Percentiles rank a stretch among this genome's conserved stretches.
Evolutionary conservation across 257 asterid genomes (phyloP).

Genomic region (Solanum tarijense): DNA sequence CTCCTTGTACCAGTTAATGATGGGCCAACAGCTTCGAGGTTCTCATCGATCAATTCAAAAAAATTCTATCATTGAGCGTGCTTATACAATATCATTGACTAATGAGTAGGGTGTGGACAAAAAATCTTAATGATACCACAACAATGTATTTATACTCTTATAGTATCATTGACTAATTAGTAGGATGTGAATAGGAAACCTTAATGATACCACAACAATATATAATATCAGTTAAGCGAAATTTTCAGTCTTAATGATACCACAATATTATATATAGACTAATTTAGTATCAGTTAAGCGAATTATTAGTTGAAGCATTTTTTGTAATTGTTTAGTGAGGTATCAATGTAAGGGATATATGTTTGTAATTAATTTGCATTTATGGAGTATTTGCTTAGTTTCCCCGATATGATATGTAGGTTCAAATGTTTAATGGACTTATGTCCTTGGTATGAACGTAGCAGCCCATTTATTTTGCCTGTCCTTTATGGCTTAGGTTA

Average conservation of each 20-base stretch:
- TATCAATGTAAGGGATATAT: not conserved
- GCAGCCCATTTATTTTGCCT: not conserved
- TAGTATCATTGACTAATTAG: too few species aligned
- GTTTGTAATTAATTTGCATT: too few species aligned
- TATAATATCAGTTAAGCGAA: too few species aligned
- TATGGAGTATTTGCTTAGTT: not conserved
- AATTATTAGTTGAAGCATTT: fast-evolving
- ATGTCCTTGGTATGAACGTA: not conserved
- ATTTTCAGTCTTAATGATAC: too few species aligned
- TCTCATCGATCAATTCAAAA: not conserved
- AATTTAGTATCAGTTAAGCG: too few species aligned
- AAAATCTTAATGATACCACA: too few species aligned
- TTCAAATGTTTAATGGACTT: not conserved
- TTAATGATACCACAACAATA: too few species aligned
- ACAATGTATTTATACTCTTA: too few species aligned
- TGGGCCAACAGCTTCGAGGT: not conserved
- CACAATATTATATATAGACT: too few species aligned
- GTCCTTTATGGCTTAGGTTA: not conserved
- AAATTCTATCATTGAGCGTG: not conserved
- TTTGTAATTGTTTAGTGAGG: not conserved
- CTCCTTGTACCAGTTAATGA: not conserved
- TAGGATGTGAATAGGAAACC: too few species aligned
- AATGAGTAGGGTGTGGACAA: too few species aligned
- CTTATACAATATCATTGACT: too few species aligned
- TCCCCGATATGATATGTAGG: not conserved